Percentiles rank a stretch among this genome's conserved stretches.
Evolutionary conservation across 495 filamentous ascomycete species (phyloP).

Genomic region (Xylaria intraflava): DNA sequence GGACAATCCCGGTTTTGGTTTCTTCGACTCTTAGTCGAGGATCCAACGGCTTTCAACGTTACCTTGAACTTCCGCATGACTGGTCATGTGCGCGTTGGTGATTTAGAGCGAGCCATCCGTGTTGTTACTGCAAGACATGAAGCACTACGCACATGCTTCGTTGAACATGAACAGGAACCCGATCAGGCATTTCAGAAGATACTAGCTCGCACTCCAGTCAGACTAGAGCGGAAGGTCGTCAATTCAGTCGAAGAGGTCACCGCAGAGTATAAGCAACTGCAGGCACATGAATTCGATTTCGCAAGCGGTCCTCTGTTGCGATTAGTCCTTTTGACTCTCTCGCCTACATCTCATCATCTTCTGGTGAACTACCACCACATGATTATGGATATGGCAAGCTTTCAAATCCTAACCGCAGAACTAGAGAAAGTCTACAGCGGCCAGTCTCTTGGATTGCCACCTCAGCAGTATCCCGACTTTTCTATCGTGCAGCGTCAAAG

Average conservation of each 20-base stretch:
- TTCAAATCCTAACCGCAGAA: constrained; percentile 19
- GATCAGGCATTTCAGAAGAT: not conserved
- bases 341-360: constrained; percentile 4
- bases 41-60: constrained; percentile 32
- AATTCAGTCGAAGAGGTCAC: not conserved
- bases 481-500: constrained; percentile 10
- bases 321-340: constrained; percentile 13
- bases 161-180: not conserved
- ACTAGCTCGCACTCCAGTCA: not conserved
- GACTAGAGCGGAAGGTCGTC: not conserved
- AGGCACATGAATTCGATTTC: not conserved
- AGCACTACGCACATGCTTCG: constrained; percentile 32
- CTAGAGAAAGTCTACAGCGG: constrained; percentile 34
- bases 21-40: constrained; percentile 23
- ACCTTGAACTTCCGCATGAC: constrained; percentile 22
- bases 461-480: constrained; percentile 15
- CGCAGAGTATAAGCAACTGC: not conserved
- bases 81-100: constrained; percentile 20
- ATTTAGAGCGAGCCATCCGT: constrained; percentile 29
- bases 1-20: constrained; percentile 46
- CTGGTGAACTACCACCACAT: constrained; percentile 15
- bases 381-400: constrained; percentile 9
- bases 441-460: constrained; percentile 1
- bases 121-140: constrained; percentile 35
- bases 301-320: not conserved